Percentiles rank a stretch among this genome's conserved stretches.
Conservation (phyloP, 176 grass and related monocot species). For the Hsuehochloa calcarea region DNA sequence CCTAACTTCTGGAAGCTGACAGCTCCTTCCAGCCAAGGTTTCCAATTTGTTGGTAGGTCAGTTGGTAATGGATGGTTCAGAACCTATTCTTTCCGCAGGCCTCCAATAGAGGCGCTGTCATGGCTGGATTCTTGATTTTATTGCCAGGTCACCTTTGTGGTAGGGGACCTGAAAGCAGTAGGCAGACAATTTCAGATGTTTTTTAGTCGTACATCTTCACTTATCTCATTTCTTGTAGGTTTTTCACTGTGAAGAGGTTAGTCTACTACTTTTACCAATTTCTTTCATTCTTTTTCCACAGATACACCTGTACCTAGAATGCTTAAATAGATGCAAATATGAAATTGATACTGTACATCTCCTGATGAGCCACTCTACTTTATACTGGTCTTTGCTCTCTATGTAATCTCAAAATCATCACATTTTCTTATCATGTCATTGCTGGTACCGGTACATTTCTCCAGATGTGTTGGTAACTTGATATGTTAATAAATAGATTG, state of each 20-base stretch:
- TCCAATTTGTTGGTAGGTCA: slow-evolving; percentile 12
- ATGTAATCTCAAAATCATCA: slow-evolving; percentile 26
- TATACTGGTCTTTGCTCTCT: slow-evolving; percentile 24
- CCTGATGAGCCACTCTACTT: slow-evolving; percentile 22
- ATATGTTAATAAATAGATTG: slow-evolving; percentile 38
- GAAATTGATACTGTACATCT: slow-evolving; percentile 38
- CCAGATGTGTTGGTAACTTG: slow-evolving; percentile 32
- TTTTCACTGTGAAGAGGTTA: slow-evolving; percentile 52
- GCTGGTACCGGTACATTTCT: slow-evolving; percentile 36
- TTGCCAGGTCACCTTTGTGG: slow-evolving; percentile 21
- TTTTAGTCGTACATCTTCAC: slow-evolving; percentile 42
- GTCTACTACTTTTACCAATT: slow-evolving; percentile 46
- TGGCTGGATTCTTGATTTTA: slow-evolving; percentile 45
- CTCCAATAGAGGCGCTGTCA: slow-evolving; percentile 39
- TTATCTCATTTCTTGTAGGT: slow-evolving; percentile 39
- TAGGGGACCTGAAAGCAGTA: slow-evolving; percentile 27
- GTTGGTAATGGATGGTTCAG: slow-evolving; percentile 34
- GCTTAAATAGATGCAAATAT: slow-evolving; percentile 42
- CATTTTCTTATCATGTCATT: slow-evolving; percentile 41
- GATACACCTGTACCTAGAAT: slow-evolving; percentile 54
- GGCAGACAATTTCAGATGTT: slow-evolving; percentile 43
- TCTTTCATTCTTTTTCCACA: slow-evolving; percentile 59
- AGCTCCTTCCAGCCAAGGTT: slow-evolving; percentile 15
- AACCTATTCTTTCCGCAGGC: slow-evolving; percentile 49
- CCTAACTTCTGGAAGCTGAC: slow-evolving; percentile 51